Base-by-base conservation (phyloP, 768 basidiomycete genomes). In the Tricholoma hemisulphureum region DNA sequence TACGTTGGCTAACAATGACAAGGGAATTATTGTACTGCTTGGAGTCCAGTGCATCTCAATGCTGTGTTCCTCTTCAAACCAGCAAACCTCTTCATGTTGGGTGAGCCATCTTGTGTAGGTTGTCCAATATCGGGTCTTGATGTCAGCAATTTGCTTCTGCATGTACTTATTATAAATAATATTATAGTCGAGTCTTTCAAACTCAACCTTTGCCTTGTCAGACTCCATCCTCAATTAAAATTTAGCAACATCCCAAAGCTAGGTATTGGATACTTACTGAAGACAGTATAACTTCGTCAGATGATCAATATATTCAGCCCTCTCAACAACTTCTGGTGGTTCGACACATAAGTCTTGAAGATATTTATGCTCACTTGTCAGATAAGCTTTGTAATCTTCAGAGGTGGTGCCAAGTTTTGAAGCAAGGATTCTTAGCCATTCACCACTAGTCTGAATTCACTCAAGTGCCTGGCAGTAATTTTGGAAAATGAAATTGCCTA, bases 381-480 rank as follows among this genome's bases (percentile, higher is more conserved):
- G 55, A 61, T 59, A 72, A 3, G 4, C 8, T 3, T 67, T 56
- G 23, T 74, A 63, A 21, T 48, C 59, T 49, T 6, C 58, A 60
- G 28, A 71, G 24, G 1, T 51, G 37, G 24, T 62, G 41, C 10
- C 56, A 18, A n/a, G 14, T 24, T 26, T 67, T 58, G 4, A 61
- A 56, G 23, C 63, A 37, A 8, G 59, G 10, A 23, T 70, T 34
- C 9, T 55, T 60, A 13, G 39, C 9, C 5, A 5, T 39, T 39
- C 37, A 20, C 49, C 43, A 24, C 66, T 56, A 3, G n/a, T 53
- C 11, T 65, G 23, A 39, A 74, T 61, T 57, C 71, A 67, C 1
- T 63, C 48, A n/a, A 71, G 64, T 0, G 70, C 70, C 52, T 75
- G 71, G 2, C 26, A 5, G 59, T 70, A 71, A 54, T 75, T 75